Percentiles rank a stretch among this genome's conserved stretches.
Conservation (phyloP, 2,329 filamentous ascomycete genomes). For the Fusarium marasasianum region DNA sequence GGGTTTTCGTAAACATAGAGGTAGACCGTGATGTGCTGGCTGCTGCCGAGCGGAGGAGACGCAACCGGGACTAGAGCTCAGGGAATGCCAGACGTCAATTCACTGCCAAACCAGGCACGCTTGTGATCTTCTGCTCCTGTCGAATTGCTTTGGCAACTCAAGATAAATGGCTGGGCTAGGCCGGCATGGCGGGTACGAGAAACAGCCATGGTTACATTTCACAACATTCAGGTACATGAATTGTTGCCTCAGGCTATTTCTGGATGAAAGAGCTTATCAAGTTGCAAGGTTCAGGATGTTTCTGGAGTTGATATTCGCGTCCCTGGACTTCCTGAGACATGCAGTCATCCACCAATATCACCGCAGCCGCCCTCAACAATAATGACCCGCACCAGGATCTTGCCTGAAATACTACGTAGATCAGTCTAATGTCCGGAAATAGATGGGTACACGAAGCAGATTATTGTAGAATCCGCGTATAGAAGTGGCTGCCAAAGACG, state of each 20-base stretch:
- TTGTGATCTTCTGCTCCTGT: too few relatives aligned
- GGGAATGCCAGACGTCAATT: too few relatives aligned
- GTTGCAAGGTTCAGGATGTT: background rate
- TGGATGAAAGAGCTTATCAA: background rate
- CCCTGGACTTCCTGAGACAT: background rate
- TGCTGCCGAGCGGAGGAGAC: background rate
- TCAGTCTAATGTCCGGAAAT: background rate
- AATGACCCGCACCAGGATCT: background rate
- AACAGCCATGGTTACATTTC: background rate
- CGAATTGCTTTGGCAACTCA: background rate
- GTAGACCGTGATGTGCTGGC: background rate
- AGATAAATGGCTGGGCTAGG: too few relatives aligned
- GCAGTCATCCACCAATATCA: background rate
- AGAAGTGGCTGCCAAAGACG: background rate
- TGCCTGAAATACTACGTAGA: background rate
- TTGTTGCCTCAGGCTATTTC: background rate
- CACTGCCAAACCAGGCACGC: accelerated
- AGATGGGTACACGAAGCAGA: background rate
- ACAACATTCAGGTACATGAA: background rate
- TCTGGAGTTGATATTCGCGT: background rate
- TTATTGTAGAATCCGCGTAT: background rate
- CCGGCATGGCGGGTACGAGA: background rate
- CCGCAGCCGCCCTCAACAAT: background rate
- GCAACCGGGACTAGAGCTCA: background rate
- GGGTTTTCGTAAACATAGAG: constrained; percentile 1